Percentiles rank a stretch among this genome's conserved stretches.
phyloP scores from a whole-genome alignment of 148 eudicot genomes.

The Talinum fruticosum region DNA sequence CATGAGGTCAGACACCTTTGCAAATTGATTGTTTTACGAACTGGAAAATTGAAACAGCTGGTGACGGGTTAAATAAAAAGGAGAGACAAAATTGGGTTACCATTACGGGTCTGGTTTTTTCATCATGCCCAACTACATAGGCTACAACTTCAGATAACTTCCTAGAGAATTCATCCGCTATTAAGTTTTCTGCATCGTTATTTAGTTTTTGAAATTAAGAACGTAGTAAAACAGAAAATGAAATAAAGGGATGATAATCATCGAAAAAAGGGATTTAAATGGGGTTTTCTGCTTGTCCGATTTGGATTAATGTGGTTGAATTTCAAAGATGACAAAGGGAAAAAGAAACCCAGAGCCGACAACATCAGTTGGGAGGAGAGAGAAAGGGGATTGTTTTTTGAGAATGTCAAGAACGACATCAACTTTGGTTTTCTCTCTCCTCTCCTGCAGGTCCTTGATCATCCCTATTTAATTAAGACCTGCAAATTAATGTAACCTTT shows the following conservation, averaged over 20 bases:
- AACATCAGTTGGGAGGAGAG: not conserved
- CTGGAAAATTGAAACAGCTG: not conserved
- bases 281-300: slow-evolving; percentile 7
- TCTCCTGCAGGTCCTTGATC: slow-evolving; percentile 44
- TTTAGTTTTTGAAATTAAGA: not conserved
- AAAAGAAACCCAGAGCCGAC: slow-evolving; percentile 3
- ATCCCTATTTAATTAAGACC: slow-evolving; percentile 52
- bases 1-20: not conserved
- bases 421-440: slow-evolving; percentile 42
- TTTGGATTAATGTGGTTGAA: not conserved
- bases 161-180: slow-evolving; percentile 91
- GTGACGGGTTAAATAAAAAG: not conserved
- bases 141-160: slow-evolving; percentile 91
- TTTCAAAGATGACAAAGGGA: slow-evolving; percentile 6
- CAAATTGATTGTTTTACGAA: slow-evolving; percentile 9
- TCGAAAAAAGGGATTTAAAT: not conserved
- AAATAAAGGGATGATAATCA: not conserved
- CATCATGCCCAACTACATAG: slow-evolving; percentile 89
- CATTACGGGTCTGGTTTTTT: slow-evolving; percentile 74
- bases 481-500: not conserved
- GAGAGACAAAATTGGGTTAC: slow-evolving; percentile 28
- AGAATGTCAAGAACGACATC: slow-evolving; percentile 67
- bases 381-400: slow-evolving; percentile 55
- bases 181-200: slow-evolving; percentile 55
- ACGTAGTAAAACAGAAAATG: not conserved